A percentile compares a stretch with the other conserved stretches of the same genome.
phyloP scores from a whole-genome alignment of 148 eudicot genomes.

The Rhododendron simsii region DNA sequence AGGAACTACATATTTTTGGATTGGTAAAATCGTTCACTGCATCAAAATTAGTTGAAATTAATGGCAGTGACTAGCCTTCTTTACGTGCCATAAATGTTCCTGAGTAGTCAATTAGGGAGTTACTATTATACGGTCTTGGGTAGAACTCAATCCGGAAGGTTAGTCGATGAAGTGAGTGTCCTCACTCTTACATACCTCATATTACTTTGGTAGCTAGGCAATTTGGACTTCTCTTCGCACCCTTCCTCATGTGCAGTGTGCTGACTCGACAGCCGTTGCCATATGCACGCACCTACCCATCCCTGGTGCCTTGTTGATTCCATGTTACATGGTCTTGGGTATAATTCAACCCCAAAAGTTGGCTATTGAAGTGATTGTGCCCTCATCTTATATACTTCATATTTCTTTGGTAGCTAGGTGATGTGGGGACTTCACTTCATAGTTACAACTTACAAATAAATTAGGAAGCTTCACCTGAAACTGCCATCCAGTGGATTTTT shows the following conservation, averaged over 20 bases:
- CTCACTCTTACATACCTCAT: neutral
- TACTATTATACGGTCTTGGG: neutral
- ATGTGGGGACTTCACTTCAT: neutral
- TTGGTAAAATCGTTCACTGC: neutral
- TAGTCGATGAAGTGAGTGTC: neutral
- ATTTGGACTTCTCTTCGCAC: neutral
- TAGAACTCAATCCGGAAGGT: neutral
- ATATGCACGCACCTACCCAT: neutral
- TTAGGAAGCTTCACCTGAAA: neutral
- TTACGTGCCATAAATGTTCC: neutral
- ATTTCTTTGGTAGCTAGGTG: neutral
- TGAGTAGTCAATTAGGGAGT: neutral
- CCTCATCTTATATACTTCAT: neutral
- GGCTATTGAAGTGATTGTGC: neutral
- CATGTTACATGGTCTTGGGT: neutral
- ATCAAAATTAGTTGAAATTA: neutral
- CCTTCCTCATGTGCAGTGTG: neutral
- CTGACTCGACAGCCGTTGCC: neutral
- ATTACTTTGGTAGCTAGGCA: neutral
- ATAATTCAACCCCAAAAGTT: neutral
- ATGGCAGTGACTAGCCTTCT: neutral
- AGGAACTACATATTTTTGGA: neutral
- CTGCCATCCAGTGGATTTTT: neutral
- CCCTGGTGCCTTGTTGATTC: neutral
- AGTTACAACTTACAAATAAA: neutral